Conservation (phyloP, 768 basidiomycete genomes). For the Russula sp. region DNA sequence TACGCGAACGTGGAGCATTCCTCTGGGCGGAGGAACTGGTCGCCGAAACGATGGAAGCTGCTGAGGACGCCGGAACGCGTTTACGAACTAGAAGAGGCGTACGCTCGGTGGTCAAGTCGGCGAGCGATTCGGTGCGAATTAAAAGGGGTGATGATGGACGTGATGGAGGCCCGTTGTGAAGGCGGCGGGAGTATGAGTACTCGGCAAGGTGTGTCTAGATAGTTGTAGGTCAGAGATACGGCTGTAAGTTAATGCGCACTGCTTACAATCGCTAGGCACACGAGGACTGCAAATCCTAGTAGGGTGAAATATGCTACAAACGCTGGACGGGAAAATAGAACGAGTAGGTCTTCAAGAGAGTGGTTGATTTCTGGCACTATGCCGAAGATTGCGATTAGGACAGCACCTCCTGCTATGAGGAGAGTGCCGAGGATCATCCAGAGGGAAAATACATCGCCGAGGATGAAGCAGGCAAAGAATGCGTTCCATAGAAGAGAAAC, state of each 20-base stretch:
- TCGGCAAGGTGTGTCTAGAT: constrained; percentile 70
- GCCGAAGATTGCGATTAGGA: constrained; percentile 87
- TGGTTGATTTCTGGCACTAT: constrained; percentile 87
- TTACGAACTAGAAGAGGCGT: constrained; percentile 55
- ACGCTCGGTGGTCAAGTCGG: constrained; percentile 41
- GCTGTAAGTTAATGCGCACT: neutral
- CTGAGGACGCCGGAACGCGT: constrained; percentile 38
- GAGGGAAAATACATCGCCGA: constrained; percentile 81
- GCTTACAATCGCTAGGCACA: constrained; percentile 63
- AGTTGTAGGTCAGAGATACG: constrained; percentile 1
- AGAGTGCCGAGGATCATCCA: constrained; percentile 86
- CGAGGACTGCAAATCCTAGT: constrained; percentile 56
- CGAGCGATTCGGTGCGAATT: constrained; percentile 32
- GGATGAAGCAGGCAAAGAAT: constrained; percentile 78
- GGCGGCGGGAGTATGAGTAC: constrained; percentile 52
- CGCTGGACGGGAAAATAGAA: constrained; percentile 67
- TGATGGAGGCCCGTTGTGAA: constrained; percentile 39
- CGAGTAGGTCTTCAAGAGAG: constrained; percentile 79
- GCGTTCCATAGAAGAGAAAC: constrained; percentile 94
- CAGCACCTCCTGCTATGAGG: constrained; percentile 84
- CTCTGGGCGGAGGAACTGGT: constrained; percentile 29
- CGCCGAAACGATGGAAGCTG: constrained; percentile 32
- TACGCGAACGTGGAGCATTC: constrained; percentile 39
- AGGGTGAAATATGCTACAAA: constrained; percentile 83
- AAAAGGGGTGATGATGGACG: constrained; percentile 36